Conservation (phyloP, 768 basidiomycete genomes). For the Lentinula lateritia region DNA sequence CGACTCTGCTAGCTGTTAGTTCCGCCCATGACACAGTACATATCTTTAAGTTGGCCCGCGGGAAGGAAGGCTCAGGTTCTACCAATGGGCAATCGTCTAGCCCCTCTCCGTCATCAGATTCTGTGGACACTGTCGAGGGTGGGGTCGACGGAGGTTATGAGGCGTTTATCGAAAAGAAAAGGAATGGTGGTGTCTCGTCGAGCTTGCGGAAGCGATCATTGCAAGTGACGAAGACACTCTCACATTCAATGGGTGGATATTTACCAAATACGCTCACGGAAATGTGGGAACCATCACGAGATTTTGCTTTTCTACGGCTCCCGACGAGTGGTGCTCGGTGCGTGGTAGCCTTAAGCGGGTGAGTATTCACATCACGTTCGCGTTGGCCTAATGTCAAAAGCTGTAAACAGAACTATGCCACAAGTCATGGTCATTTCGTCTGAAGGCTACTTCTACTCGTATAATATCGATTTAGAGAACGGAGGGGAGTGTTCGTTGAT, state of each 20-base stretch:
- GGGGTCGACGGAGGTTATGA: conserved; percentile 77
- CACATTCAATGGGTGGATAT: conserved; percentile 78
- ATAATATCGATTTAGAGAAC: conserved; percentile 92
- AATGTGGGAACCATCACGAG: conserved; percentile 94
- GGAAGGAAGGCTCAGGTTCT: conserved; percentile 10
- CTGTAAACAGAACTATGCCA: conserved; percentile 66
- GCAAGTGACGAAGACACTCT: conserved; percentile 69
- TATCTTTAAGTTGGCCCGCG: conserved; percentile 73
- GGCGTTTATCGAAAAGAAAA: conserved; percentile 75
- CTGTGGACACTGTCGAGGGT: conserved; percentile 59
- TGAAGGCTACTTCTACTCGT: conserved; percentile 93
- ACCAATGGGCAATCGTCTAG: conserved; percentile 16
- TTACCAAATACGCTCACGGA: conserved; percentile 87
- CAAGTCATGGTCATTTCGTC: conserved; percentile 97
- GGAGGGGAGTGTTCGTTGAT: conserved; percentile 93
- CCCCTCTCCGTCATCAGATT: conserved; percentile 58
- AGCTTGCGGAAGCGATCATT: conserved; percentile 51
- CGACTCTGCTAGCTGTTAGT: conserved; percentile 82
- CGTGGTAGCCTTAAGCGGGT: conserved; percentile 89
- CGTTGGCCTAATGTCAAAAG: background rate
- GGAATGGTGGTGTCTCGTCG: conserved; percentile 46
- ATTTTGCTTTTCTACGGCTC: conserved; percentile 87
- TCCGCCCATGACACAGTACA: conserved; percentile 95
- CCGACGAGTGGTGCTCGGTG: conserved; percentile 75
- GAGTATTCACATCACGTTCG: conserved; percentile 22